Base-by-base conservation (phyloP, 768 basidiomycete genomes). In the Solioccasus polychromus region DNA sequence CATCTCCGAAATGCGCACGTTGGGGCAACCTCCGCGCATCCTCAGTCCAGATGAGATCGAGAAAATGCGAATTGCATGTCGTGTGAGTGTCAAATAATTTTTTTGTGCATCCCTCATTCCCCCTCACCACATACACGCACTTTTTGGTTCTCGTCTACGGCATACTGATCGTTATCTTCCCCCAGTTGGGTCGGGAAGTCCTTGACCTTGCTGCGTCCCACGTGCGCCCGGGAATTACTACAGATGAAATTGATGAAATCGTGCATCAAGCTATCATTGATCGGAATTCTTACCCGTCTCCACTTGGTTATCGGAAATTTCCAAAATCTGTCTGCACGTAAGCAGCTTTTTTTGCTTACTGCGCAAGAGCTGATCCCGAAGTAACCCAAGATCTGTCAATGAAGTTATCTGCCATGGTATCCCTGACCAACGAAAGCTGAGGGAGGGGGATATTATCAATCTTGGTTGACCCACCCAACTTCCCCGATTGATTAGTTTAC, bases 391-490 rank as follows among this genome's bases (percentile, higher is more conserved):
- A 18, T 93, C 92, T 32, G 69, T 98, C 19, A 99, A 99, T 65
- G 95, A 98, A 67, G 87, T 80, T 40, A 94, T 99, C 57, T 98
- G 96, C 66, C 96, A 99, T 65, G 96, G 95, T 45, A 94, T 95
- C 51, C 93, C 94, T 29, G 92, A 95, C 70, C 76, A 86, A 60
- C 71, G 88, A 51, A 85, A 82, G 58, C 67, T 93, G 53, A 77
- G 77, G 57, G 91, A 97, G 53, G 96, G 96, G 15, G 96, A 99
- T 68, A 98, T 98, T 54, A 73, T 98, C 63, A 99, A 99, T 68
- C 82, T 99, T 42, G 93, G 89, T 85, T 51, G 48, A 73, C 62
- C 45, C 42, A 31, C 48, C 41, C 32, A 45, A 28, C 32, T 42
- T 29, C 41, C 34, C 29, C 45, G 30, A 28, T 48, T 47, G 35